Evolutionary conservation across 768 basidiomycete genomes (phyloP), one percentile per base, ranked within the genome.

Genomic region (Tricholoma flavovirens): DNA sequence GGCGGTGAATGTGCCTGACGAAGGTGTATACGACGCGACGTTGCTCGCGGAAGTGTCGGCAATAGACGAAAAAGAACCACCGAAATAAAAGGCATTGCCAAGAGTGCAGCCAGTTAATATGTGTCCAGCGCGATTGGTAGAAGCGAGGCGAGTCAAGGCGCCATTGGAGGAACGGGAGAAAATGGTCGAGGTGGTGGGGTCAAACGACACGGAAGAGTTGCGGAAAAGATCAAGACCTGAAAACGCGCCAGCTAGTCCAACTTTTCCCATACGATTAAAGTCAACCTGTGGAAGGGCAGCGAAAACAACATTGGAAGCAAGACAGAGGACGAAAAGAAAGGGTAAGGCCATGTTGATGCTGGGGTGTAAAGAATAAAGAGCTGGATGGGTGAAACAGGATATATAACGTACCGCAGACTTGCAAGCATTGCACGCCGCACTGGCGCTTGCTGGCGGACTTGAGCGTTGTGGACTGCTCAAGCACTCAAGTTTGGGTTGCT

Each of bases 201-300:
- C 85, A 68, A 88, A 86, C 32, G 83, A 66, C 62, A 81, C 66
- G 33, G 73, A 66, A 30, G 82, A 69, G 56, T 81, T 81, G 66
- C 83, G 74, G 77, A 88, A 86, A 56, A 94, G 66, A 66, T 87
- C 88, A 59, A 99, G 75, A 45, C 94, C 96, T 21, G 88, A 81
- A 67, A 98, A 99, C 32, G 89, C 78, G 56, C 96, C 96, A 24
- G 87, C 85, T 40, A 98, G 78, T 55, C 86, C 93, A 50, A 98
- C 93, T 54, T 79, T 86, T 60, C 96, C 96, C 91, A 99, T 95
- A 53, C 88, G 86, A 65, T 78, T 67, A 61, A 77, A 76, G 61
- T 77, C 76, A 63, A 79, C 73, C 57, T 70, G 68, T 51, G 75
- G 75, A 52, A 74, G 56, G 55, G 73, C 60, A 21, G 73, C 74